Conservation (phyloP, 2,329 filamentous ascomycete genomes). For the Cercospora zeae-maydis region DNA sequence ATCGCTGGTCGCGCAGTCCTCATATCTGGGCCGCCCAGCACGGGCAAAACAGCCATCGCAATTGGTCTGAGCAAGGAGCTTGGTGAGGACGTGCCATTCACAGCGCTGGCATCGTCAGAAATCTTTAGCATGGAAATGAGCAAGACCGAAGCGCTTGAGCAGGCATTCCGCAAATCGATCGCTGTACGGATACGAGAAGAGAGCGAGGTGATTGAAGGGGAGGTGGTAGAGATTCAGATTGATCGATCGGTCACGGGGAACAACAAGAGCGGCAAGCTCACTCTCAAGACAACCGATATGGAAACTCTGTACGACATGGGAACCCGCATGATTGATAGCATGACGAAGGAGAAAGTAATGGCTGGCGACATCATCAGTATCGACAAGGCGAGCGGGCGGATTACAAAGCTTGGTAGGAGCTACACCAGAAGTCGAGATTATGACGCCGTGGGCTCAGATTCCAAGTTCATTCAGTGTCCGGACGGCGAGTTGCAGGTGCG, state of each 20-base stretch:
- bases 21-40: conserved; percentile 93
- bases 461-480: conserved; percentile 95
- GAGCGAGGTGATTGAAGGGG: conserved; percentile 97
- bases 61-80: conserved; percentile 99
- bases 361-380: conserved; percentile 98
- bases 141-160: conserved; percentile 95
- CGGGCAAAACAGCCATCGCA: conserved; percentile 95
- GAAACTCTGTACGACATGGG: conserved; percentile 99
- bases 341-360: conserved; percentile 99
- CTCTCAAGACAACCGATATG: conserved; percentile 99
- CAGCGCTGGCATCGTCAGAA: conserved; percentile 89
- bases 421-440: conserved; percentile 95
- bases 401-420: conserved; percentile 91
- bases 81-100: conserved; percentile 88
- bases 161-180: conserved; percentile 98
- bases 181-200: conserved; percentile 98
- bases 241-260: conserved; percentile 92
- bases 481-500: conserved; percentile 97
- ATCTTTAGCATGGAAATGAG: conserved; percentile 99
- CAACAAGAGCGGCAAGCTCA: conserved; percentile 97
- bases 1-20: conserved; percentile 93
- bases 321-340: conserved; percentile 98
- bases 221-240: conserved; percentile 98
- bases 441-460: conserved; percentile 97
- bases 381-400: conserved; percentile 97